These are phyloP conservation scores for Chrysoporthe deuterocubensis DNA, from an alignment of 2,329 filamentous ascomycete genomes.

Conservation along the genomic window DNA sequence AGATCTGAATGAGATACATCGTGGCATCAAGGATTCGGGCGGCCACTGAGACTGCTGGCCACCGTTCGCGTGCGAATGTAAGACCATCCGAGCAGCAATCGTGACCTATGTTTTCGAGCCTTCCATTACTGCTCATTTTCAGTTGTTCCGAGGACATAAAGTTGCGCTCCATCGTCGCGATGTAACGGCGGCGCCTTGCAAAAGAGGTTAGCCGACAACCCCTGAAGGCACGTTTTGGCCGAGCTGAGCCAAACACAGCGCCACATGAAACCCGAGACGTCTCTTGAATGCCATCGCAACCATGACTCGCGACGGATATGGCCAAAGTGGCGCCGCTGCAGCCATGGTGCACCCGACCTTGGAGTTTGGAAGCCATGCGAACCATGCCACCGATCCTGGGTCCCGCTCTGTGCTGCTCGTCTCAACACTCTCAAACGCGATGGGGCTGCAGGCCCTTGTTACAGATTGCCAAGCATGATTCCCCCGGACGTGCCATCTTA, in stretches of 20 bases:
- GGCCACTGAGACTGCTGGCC: no score
- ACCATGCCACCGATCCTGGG: background rate
- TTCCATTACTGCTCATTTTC: no score
- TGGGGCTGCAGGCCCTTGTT: background rate
- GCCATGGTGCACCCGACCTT: background rate
- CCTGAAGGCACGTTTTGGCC: background rate
- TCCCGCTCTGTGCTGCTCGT: background rate
- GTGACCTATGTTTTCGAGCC: no score
- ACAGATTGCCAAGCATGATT: conserved; percentile 8
- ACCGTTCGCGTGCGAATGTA: no score
- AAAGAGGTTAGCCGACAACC: background rate
- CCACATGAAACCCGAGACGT: conserved; percentile 14
- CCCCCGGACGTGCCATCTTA: background rate
- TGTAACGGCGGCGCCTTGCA: background rate
- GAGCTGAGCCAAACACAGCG: conserved; percentile 2
- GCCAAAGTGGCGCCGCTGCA: background rate
- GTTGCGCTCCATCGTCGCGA: background rate
- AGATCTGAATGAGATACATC: no score
- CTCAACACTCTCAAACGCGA: conserved; percentile 4
- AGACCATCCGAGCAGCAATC: no score
- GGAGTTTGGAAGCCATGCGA: no score
- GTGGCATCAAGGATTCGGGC: no score
- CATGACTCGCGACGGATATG: conserved; percentile 5
- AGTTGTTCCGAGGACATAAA: no score
- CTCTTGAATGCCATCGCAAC: conserved; percentile 8